Evolutionary conservation across 1,284 basidiomycete genomes (phyloP), one percentile per base, ranked within the genome.

Genomic region (Pseudozyma pruni): DNA sequence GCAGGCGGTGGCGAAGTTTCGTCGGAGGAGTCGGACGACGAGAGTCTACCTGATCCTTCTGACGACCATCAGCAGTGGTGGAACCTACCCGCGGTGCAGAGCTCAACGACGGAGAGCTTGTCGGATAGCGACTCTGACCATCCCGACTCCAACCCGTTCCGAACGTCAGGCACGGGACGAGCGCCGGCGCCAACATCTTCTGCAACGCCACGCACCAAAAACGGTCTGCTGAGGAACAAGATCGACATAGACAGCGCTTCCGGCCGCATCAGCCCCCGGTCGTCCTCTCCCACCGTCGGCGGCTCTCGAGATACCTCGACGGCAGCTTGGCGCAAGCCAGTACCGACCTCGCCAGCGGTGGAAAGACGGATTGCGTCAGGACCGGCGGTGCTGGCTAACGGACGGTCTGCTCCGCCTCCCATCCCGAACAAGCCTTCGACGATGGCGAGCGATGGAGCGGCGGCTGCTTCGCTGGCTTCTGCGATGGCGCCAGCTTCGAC

Each of bases 51-150:
- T 8, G 61, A 71, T 22, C 73, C 73, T 22, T 75, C 73, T 3
- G 57, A 51, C 19, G 73, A 61, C 7, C 39, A 60, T 1, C 45
- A 51, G 23, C 66, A 57, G 16, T 75, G 73, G 73, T 75, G 73
- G 73, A 45, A 73, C 16, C 23, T 19, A 19, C 32, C 47, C 8
- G 19, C 14, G 8, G 11, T n/a, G n/a, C n/a, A n/a, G n/a, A n/a
- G n/a, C n/a, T n/a, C 47, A 3, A 35, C 31, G 20, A 22, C 29
- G 8, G 50, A 46, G 4, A 41, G 32, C 7, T 48, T 34, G 8
- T 52, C 49, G 16, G 46, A 49, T 17, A 53, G 50, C 33, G 53
- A 68, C n/a, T 46, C 34, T 35, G 42, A 39, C 20, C 48, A 47
- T 10, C 52, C 51, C 8, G 7, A 34, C 13, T 34, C 32, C 3